Evolutionary conservation across 805 yeast genomes (phyloP).

Genomic region (Hanseniaspora jakobsenii): DNA sequence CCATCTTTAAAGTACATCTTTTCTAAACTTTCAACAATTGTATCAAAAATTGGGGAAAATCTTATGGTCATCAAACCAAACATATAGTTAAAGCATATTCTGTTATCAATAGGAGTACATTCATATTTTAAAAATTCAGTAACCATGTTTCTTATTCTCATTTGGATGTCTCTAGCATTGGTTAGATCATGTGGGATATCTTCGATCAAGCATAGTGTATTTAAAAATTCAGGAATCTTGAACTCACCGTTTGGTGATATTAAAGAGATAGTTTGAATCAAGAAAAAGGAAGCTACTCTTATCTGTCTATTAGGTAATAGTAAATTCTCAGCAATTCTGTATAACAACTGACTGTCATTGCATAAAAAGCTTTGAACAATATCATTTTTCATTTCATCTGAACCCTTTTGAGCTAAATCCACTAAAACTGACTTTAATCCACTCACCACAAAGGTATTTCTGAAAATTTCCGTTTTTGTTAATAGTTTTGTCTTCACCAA

Average conservation of each 20-base stretch:
- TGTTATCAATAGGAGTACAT: constrained; percentile 19
- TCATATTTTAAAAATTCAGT: constrained; percentile 30
- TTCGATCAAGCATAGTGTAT: constrained; percentile 50
- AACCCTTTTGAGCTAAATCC: not conserved
- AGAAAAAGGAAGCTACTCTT: constrained; percentile 41
- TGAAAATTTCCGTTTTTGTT: not conserved
- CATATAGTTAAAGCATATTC: constrained; percentile 35
- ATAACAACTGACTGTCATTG: not conserved
- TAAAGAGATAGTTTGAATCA: constrained; percentile 28
- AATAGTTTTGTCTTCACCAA: not conserved
- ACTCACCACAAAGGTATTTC: constrained; percentile 3
- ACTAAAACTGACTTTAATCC: constrained; percentile 6
- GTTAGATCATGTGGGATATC: constrained; percentile 57
- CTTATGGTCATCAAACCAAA: constrained; percentile 63
- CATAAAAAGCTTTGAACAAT: constrained; percentile 1
- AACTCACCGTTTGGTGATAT: constrained; percentile 18
- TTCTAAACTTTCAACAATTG: constrained; percentile 51
- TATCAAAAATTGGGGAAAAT: constrained; percentile 80
- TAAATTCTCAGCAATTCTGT: constrained; percentile 29
- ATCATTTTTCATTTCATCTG: not conserved
- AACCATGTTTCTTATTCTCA: constrained; percentile 53
- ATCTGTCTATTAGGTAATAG: constrained; percentile 38
- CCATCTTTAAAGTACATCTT: constrained; percentile 34
- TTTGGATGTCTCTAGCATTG: constrained; percentile 61
- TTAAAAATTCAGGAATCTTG: constrained; percentile 33